These are phyloP conservation scores for Piloderma croceum DNA, from an alignment of 768 basidiomycete species.

Conservation along the genomic window DNA sequence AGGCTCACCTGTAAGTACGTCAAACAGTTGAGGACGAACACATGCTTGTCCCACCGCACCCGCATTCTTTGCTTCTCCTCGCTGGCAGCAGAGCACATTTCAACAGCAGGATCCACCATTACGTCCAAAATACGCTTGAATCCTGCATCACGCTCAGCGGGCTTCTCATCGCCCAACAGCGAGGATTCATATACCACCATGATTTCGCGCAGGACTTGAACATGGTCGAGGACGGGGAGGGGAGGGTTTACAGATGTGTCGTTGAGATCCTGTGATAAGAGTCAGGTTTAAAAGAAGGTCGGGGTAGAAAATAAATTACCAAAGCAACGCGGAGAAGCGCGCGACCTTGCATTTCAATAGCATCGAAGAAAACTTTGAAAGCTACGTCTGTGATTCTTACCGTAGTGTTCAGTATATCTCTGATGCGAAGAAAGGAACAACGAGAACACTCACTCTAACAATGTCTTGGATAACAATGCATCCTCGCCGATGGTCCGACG, in stretches of 20 bases:
- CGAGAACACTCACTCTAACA: slow-evolving; percentile 62
- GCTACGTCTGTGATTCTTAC: slow-evolving; percentile 69
- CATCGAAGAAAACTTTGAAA: slow-evolving; percentile 82
- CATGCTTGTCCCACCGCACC: slow-evolving; percentile 70
- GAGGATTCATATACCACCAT: slow-evolving; percentile 87
- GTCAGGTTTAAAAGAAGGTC: slow-evolving; percentile 20
- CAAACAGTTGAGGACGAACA: slow-evolving; percentile 85
- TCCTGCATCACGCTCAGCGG: slow-evolving; percentile 36
- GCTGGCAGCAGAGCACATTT: slow-evolving; percentile 63
- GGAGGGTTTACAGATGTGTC: slow-evolving; percentile 74
- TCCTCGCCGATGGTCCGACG: slow-evolving; percentile 83
- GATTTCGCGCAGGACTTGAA: slow-evolving; percentile 80
- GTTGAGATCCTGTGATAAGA: slow-evolving; percentile 48
- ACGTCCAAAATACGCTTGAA: slow-evolving; percentile 76
- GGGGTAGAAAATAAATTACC: slow-evolving; percentile 31
- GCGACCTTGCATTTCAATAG: slow-evolving; percentile 79
- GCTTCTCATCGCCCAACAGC: slow-evolving; percentile 60
- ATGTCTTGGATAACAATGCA: slow-evolving; percentile 66
- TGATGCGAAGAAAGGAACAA: neutral
- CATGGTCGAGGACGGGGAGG: slow-evolving; percentile 71
- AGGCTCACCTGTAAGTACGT: slow-evolving; percentile 66
- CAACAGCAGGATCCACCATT: slow-evolving; percentile 79
- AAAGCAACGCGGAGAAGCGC: slow-evolving; percentile 49
- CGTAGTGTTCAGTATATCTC: neutral
- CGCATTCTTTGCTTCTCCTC: slow-evolving; percentile 55